Base-by-base conservation (phyloP, 768 basidiomycete species). In the Kwoniella sp. region DNA sequence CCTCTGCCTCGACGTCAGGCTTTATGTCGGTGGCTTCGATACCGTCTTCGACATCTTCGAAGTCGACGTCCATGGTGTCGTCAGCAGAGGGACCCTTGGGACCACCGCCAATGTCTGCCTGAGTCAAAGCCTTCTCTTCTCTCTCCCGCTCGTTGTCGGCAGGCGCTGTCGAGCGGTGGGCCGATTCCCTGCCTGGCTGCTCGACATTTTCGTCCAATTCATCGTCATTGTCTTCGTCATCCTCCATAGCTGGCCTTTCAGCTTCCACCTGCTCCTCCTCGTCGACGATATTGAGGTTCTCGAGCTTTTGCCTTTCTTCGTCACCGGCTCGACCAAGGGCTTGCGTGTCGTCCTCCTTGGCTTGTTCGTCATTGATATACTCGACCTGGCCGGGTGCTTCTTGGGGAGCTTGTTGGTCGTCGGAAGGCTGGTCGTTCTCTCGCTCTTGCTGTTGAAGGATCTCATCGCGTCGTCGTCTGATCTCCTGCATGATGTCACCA, bases 301-400 rank as follows among this genome's bases (percentile, higher is more conserved):
- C 85, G 52, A 96, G 83, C 74, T 89, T 90, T 20, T 90, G 89
- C 12, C 87, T 86, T 76, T 93, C 87, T 70, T 95, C 92, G 48
- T 91, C 88, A 11, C 86, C 87, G 2, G 94, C 89, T 0, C 92
- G 87, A 5, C 92, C 95, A 23, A 98, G 85, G 0, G 93, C 92
- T 80, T 95, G 92, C 87, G 90, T 90, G 37, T 71, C 74, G 34
- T 66, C 69, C 34, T 89, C 86, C 60, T 89, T 82, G 66, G 86
- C 87, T 29, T 82, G 83, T 54, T 89, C 88, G 41, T 88, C 88
- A 1, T 90, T 84, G 45, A 90, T 81, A 79, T 95, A 92, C 78
- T 96, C 91, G 15, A 96, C 79, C 47, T 83, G 82, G 53, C 75
- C 73, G 12, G 69, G 65, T 13, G 70, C 74, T 70, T 80, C 72